A percentile compares a stretch with the other conserved stretches of the same genome.
Evolutionary conservation across 495 filamentous ascomycete genomes (phyloP).

Genomic region (Aspergillus nanangensis): DNA sequence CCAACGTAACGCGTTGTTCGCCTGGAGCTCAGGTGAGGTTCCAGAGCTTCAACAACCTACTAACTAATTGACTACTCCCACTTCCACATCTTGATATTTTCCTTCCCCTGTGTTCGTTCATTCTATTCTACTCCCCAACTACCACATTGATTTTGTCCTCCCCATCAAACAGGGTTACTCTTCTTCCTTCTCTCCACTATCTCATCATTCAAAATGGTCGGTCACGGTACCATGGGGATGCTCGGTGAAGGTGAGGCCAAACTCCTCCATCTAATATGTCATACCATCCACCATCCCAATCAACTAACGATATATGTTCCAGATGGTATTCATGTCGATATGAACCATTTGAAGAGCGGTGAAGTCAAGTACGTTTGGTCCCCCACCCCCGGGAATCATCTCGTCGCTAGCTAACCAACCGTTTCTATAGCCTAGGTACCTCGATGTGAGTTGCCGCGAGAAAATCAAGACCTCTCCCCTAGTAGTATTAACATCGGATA

Average conservation of each 20-base stretch:
- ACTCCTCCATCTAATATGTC: constrained; percentile 12
- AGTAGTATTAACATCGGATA: constrained; percentile 17
- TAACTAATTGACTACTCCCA: too few relatives aligned
- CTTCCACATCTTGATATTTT: too few relatives aligned
- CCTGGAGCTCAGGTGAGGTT: constrained; percentile 30
- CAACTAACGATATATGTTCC: constrained; percentile 20
- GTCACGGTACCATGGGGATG: constrained; percentile 57
- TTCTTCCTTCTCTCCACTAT: not conserved
- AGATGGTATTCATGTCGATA: constrained; percentile 99
- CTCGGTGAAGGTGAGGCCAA: constrained; percentile 62
- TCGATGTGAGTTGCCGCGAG: constrained; percentile 71
- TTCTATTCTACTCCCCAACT: too few relatives aligned
- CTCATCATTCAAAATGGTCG: constrained; percentile 31
- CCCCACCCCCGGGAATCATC: constrained; percentile 2
- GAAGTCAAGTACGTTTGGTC: constrained; percentile 74
- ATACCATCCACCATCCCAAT: too few relatives aligned
- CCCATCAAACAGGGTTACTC: not conserved
- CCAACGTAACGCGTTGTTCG: constrained; percentile 21
- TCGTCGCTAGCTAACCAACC: constrained; percentile 7
- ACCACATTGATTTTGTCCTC: too few relatives aligned
- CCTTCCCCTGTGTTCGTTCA: too few relatives aligned
- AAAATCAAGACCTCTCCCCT: not conserved
- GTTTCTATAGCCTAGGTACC: constrained; percentile 71
- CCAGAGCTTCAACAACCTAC: too few relatives aligned
- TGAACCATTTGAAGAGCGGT: constrained; percentile 89